Evolutionary conservation across 805 yeast species (phyloP), one percentile per base, ranked within the genome.

Genomic region (Ogataea methanolica): DNA sequence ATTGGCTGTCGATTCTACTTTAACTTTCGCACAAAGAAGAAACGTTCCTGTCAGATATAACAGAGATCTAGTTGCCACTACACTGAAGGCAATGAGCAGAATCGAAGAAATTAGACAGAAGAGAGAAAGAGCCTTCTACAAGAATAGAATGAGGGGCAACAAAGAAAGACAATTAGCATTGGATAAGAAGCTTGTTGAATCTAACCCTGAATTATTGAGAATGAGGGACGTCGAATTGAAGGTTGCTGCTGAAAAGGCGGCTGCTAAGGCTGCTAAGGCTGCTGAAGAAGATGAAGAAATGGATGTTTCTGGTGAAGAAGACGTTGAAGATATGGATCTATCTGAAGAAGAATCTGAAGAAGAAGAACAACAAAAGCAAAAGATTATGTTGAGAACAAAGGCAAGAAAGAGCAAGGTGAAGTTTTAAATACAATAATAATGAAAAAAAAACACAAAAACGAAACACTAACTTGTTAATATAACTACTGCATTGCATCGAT

Each of bases 91-190:
- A 41, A 94, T 94, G 99, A 77, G 86, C 47, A 83, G 97, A 74
- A 85, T 94, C 53, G 97, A 94, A 69, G 95, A 89, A 73, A 94
- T 94, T 69, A 84, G 99, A 76, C 85, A 80, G 68, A 90, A 84
- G 78, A 85, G 99, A 76, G 99, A 94, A 72, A 80, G 96, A 66
- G 97, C 98, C 15, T 94, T 94, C 90, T 94, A 88, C 77, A 92
- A 91, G 89, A 90, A 91, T 75, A 87, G 99, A 82, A 94, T 94
- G 99, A 88, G 87, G 71, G 97, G 97, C 55, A 94, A 94, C 74
- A 87, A 83, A 71, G 97, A 87, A 58, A 81, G 82, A 68, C 86
- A 87, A 68, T 76, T 89, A 63, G 88, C 83, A 46, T 75, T 85
- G 48, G 99, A 94, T 72, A 83, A 82, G 73, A 88, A 88, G 71